phyloP scores from a whole-genome alignment of 2,329 filamentous ascomycete species.

The Akanthomyces muscarius region DNA sequence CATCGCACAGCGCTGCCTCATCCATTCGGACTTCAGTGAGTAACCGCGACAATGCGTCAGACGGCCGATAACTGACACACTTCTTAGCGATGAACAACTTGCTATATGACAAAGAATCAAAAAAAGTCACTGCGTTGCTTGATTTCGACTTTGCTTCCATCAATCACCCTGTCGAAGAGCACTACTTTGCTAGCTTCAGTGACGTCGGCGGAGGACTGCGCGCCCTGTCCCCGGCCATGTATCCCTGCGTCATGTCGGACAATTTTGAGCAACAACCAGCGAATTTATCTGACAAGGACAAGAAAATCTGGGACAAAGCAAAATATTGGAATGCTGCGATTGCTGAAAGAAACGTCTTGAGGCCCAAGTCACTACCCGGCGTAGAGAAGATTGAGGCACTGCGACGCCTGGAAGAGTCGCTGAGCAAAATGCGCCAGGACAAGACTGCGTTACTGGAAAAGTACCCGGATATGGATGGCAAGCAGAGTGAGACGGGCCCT shows the following conservation, averaged over 20 bases:
- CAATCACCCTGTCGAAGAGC: constrained; percentile 26
- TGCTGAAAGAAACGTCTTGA: background rate
- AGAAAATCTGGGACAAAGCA: background rate
- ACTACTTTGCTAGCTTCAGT: constrained; percentile 19
- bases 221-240: background rate
- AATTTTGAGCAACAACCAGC: background rate
- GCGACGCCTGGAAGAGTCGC: background rate
- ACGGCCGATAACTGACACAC: background rate
- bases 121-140: constrained; percentile 25
- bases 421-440: background rate
- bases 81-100: constrained; percentile 26
- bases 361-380: background rate
- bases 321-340: background rate
- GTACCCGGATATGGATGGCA: background rate
- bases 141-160: constrained; percentile 28
- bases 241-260: background rate
- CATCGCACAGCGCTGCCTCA: constrained; percentile 16
- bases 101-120: constrained; percentile 22
- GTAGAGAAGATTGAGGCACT: constrained; percentile 3
- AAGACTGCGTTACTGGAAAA: background rate
- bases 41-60: background rate
- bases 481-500: background rate
- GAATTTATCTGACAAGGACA: background rate
- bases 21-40: constrained; percentile 29
- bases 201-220: constrained; percentile 7